Conservation (phyloP, 208 protist genomes). For the Tritrichomonas foetus region DNA sequence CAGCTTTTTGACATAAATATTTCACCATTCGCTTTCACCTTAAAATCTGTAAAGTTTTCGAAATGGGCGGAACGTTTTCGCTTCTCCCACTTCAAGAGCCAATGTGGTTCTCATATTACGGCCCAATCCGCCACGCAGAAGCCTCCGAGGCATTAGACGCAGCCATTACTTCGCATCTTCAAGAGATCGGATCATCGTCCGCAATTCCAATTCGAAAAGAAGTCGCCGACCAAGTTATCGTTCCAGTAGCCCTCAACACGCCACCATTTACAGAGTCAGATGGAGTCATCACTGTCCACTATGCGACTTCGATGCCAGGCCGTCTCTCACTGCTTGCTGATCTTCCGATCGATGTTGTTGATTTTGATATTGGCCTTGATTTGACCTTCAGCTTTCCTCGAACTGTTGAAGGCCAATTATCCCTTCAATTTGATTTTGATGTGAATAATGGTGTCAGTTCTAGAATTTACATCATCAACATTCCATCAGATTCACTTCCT, state of each 20-base stretch:
- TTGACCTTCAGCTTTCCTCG: not conserved
- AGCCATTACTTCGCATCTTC: not conserved
- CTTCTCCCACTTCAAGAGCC: not conserved
- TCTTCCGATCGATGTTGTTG: not conserved
- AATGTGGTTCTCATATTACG: constrained; percentile 2
- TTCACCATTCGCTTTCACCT: no score
- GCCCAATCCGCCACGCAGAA: not conserved
- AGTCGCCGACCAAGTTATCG: not conserved
- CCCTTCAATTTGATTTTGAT: not conserved
- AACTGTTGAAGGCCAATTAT: not conserved
- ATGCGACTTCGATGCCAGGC: not conserved
- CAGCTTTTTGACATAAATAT: no score
- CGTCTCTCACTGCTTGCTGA: not conserved
- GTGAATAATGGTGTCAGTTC: not conserved
- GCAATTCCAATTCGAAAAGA: not conserved
- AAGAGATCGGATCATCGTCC: not conserved
- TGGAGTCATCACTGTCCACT: not conserved
- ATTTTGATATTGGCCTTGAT: not conserved
- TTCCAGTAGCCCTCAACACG: not conserved
- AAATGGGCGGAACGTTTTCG: not conserved
- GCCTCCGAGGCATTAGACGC: not conserved
- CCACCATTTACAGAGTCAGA: not conserved
- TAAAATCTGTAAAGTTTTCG: no score
- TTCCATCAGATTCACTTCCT: not conserved
- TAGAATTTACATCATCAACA: not conserved